Conservation (phyloP, 179 eudicot species). For the Beta macrorhiza region DNA sequence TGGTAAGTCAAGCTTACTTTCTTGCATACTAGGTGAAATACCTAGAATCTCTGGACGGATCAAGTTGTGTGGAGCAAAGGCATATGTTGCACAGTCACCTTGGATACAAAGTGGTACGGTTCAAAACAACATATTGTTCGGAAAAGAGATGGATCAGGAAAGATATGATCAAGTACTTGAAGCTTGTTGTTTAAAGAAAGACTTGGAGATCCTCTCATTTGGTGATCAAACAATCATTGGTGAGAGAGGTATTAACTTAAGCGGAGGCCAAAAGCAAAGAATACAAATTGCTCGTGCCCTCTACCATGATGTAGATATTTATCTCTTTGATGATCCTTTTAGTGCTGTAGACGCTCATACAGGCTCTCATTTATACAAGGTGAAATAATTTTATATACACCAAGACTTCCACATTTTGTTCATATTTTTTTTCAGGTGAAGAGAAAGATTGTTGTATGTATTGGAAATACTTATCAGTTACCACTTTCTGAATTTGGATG, state of each 20-base stretch:
- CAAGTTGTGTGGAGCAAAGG: slow-evolving; percentile 48
- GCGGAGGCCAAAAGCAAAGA: slow-evolving; percentile 81
- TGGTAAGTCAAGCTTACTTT: slow-evolving; percentile 67
- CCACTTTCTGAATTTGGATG: not conserved
- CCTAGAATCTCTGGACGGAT: slow-evolving; percentile 42
- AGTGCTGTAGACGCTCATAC: slow-evolving; percentile 73
- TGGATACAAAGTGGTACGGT: slow-evolving; percentile 80
- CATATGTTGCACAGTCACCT: slow-evolving; percentile 70
- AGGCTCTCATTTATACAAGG: slow-evolving; percentile 50
- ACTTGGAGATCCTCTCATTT: slow-evolving; percentile 55
- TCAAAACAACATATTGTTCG: slow-evolving; percentile 61
- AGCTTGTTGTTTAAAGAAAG: slow-evolving; percentile 61
- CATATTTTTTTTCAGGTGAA: too few species aligned
- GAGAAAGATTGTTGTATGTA: not conserved
- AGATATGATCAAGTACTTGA: slow-evolving; percentile 55
- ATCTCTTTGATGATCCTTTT: slow-evolving; percentile 68
- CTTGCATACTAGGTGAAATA: slow-evolving; percentile 59
- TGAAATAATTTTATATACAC: not conserved
- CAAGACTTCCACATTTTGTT: too few species aligned
- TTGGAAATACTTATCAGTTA: not conserved
- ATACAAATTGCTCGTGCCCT: slow-evolving; percentile 69
- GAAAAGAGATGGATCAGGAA: slow-evolving; percentile 45
- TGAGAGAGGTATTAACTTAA: slow-evolving; percentile 67
- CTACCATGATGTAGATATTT: slow-evolving; percentile 64
- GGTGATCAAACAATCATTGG: slow-evolving; percentile 84